These are phyloP conservation scores for Quercus alba DNA, from an alignment of 306 rosid genomes.

Conservation along the genomic window DNA sequence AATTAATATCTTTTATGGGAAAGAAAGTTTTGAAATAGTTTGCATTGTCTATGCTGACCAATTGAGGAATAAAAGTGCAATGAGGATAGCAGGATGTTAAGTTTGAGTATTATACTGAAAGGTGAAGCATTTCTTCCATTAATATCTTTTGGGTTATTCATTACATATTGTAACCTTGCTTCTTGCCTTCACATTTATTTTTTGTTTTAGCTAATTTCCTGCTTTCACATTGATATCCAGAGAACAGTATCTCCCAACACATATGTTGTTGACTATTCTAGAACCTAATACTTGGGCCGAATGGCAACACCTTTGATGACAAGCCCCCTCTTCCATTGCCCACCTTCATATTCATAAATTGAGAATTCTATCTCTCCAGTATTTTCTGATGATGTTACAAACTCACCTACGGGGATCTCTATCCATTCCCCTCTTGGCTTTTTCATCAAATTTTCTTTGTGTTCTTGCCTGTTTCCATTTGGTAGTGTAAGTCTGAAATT, in stretches of 20 bases:
- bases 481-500: slow-evolving; percentile 55
- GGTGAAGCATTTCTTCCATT: neutral
- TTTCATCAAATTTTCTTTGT: slow-evolving; percentile 28
- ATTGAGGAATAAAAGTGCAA: neutral
- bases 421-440: slow-evolving; percentile 39
- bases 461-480: slow-evolving; percentile 46
- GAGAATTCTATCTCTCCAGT: slow-evolving; percentile 47
- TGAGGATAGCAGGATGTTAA: neutral
- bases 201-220: no score
- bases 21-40: neutral
- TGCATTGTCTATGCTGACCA: neutral
- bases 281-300: slow-evolving; percentile 38
- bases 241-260: neutral
- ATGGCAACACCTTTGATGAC: slow-evolving; percentile 54
- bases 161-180: no score
- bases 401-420: slow-evolving; percentile 58
- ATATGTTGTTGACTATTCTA: neutral
- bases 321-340: slow-evolving; percentile 74
- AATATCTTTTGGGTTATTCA: neutral
- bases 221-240: neutral
- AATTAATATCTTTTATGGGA: neutral
- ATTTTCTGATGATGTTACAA: slow-evolving; percentile 27
- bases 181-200: no score
- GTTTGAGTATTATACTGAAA: neutral
- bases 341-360: slow-evolving; percentile 51